phyloP scores from a whole-genome alignment of 2,329 filamentous ascomycete species.

The Cryoendolithus antarcticus region DNA sequence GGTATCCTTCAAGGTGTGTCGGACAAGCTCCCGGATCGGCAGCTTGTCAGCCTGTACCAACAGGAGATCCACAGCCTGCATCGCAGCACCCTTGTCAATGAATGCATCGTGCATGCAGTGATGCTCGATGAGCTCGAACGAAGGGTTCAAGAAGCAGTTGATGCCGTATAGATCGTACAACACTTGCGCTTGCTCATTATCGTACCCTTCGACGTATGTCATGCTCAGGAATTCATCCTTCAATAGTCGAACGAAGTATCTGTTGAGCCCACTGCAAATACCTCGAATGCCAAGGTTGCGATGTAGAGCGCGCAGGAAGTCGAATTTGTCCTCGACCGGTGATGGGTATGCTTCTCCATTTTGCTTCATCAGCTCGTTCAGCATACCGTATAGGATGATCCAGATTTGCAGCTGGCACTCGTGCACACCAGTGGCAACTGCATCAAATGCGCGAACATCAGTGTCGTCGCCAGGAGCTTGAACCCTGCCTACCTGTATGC shows the following conservation, averaged over 20 bases:
- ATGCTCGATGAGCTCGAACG: slow-evolving; percentile 49
- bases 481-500: slow-evolving; percentile 64
- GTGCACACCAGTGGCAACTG: slow-evolving; percentile 42
- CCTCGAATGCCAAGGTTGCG: slow-evolving; percentile 72
- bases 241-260: slow-evolving; percentile 79
- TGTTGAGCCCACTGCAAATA: slow-evolving; percentile 74
- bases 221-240: slow-evolving; percentile 72
- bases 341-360: slow-evolving; percentile 51
- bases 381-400: slow-evolving; percentile 71
- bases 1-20: slow-evolving; percentile 76
- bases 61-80: slow-evolving; percentile 72
- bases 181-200: slow-evolving; percentile 75
- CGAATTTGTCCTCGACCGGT: slow-evolving; percentile 60
- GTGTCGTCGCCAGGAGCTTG: slow-evolving; percentile 47
- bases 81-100: slow-evolving; percentile 67
- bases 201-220: slow-evolving; percentile 66
- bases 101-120: slow-evolving; percentile 59
- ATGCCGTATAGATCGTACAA: slow-evolving; percentile 72
- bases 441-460: slow-evolving; percentile 21
- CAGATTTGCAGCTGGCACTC: slow-evolving; percentile 82
- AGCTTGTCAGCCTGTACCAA: slow-evolving; percentile 70
- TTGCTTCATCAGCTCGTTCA: slow-evolving; percentile 63
- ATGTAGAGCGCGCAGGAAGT: slow-evolving; percentile 71
- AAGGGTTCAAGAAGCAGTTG: slow-evolving; percentile 40
- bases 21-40: slow-evolving; percentile 80